Percentiles rank a stretch among this genome's conserved stretches.
Evolutionary conservation across 2,329 filamentous ascomycete genomes (phyloP).

Genomic region (Epicoccum nigrum): DNA sequence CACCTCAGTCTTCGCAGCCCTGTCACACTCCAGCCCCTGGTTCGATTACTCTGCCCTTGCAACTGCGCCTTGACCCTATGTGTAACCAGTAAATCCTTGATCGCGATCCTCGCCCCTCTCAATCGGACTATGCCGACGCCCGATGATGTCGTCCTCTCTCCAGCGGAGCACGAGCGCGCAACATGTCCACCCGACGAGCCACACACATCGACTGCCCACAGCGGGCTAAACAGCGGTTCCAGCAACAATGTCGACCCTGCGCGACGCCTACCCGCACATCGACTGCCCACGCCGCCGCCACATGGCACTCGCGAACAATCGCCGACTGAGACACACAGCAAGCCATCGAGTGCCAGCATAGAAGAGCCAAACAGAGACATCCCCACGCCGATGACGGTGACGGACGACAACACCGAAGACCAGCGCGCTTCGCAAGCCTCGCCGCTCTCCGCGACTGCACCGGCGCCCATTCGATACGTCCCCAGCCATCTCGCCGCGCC

Average conservation of each 20-base stretch:
- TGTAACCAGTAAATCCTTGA: conserved; percentile 22
- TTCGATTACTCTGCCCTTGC: conserved; percentile 14
- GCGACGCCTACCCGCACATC: conserved; percentile 15
- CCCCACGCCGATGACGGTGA: conserved; percentile 47
- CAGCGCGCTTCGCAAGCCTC: conserved; percentile 42
- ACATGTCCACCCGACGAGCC: conserved; percentile 58
- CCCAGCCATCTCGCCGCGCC: conserved; percentile 40
- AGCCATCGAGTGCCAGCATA: conserved; percentile 40
- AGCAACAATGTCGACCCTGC: conserved; percentile 24
- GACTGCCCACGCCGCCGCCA: conserved; percentile 47
- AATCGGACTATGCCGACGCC: conserved; percentile 57
- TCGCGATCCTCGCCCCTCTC: conserved; percentile 38
- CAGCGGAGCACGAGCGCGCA: conserved; percentile 50
- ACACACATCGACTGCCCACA: conserved; percentile 29
- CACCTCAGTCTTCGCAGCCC: conserved; percentile 8
- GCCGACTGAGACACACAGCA: conserved; percentile 34
- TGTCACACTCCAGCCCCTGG: conserved; percentile 5
- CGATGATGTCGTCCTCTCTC: conserved; percentile 52
- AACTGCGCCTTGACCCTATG: conserved; percentile 22
- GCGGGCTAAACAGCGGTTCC: conserved; percentile 36
- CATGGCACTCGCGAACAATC: conserved; percentile 26
- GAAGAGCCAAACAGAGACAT: conserved; percentile 45
- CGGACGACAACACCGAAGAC: conserved; percentile 44
- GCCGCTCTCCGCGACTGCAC: conserved; percentile 36
- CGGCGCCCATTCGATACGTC: conserved; percentile 30